Conservation (phyloP, 1,284 basidiomycete species). For the Microbotryum intermedium region DNA sequence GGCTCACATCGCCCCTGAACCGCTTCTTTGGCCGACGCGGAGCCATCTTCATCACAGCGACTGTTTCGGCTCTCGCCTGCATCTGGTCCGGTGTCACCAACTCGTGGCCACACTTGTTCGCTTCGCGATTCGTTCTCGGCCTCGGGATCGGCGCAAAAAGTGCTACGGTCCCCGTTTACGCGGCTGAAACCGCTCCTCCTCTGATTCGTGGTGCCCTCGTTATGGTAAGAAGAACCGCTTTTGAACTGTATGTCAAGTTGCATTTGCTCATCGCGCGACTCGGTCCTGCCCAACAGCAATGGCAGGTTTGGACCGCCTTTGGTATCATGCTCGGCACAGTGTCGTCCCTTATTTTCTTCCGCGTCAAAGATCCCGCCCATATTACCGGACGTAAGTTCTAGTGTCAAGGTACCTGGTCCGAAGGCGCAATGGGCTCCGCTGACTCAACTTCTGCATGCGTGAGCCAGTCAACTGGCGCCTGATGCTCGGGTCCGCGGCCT, state of each 20-base stretch:
- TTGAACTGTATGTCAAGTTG: neutral
- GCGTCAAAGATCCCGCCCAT: conserved; percentile 3
- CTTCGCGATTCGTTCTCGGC: conserved; percentile 40
- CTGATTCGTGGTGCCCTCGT: conserved; percentile 46
- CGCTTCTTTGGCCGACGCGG: conserved; percentile 53
- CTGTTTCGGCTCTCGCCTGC: conserved; percentile 49
- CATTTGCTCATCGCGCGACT: conserved; percentile 34
- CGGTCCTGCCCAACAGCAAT: conserved; percentile 45
- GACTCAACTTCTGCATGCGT: no score
- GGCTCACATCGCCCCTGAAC: conserved; percentile 39
- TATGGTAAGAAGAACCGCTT: conserved; percentile 35
- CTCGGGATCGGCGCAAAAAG: conserved; percentile 41
- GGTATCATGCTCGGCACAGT: conserved; percentile 42
- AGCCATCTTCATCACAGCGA: conserved; percentile 57
- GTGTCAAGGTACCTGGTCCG: no score
- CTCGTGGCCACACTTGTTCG: conserved; percentile 49
- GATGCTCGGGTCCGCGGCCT: conserved; percentile 44
- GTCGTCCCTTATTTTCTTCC: conserved; percentile 26
- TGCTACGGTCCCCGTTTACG: conserved; percentile 41
- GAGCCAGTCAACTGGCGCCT: conserved; percentile 40
- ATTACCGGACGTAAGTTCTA: neutral
- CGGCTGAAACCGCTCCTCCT: conserved; percentile 40
- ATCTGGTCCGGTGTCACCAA: conserved; percentile 53
- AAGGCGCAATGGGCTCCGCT: no score
- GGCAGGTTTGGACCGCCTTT: conserved; percentile 45